Percentiles rank a stretch among this genome's conserved stretches.
Conservation (phyloP, 495 filamentous ascomycete genomes). For the Aspergillus mulundensis region DNA sequence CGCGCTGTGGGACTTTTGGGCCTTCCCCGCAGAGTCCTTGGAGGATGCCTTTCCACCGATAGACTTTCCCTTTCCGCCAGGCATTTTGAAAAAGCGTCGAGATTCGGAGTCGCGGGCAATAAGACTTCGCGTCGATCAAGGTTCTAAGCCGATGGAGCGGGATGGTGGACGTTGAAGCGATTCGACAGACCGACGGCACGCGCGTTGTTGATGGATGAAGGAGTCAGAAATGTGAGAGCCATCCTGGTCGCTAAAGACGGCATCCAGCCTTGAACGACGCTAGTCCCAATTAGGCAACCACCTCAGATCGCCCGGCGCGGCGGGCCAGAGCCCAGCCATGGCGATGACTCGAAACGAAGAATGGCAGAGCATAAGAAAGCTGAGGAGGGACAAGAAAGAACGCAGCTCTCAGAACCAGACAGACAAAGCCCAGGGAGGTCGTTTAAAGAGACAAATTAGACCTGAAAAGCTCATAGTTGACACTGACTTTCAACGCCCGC, state of each 20-base stretch:
- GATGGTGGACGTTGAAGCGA: constrained; percentile 36
- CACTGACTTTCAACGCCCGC: constrained; percentile 2
- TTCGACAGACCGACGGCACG: constrained; percentile 32
- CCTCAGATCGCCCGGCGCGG: constrained; percentile 12
- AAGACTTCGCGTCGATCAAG: constrained; percentile 22
- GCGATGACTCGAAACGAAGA: constrained; percentile 3
- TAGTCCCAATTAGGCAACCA: constrained; percentile 37
- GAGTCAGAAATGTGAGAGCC: constrained; percentile 45
- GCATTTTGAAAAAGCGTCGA: constrained; percentile 48
- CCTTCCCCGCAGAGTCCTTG: constrained; percentile 69
- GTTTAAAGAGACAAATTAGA: background rate
- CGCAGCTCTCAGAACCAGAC: background rate
- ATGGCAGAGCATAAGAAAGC: background rate
- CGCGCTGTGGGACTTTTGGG: constrained; percentile 96
- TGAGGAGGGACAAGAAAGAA: background rate
- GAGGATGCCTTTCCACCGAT: constrained; percentile 91
- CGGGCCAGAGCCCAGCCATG: constrained; percentile 8
- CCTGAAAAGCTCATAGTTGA: background rate
- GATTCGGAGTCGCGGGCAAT: constrained; percentile 27
- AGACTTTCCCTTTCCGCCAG: constrained; percentile 92
- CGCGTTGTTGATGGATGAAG: constrained; percentile 51
- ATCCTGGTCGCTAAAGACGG: constrained; percentile 43
- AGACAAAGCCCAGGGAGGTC: background rate
- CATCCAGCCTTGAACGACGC: constrained; percentile 30
- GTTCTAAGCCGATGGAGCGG: constrained; percentile 20